Conservation (phyloP, 345 rosid species). For the Clarkia xantiana region DNA sequence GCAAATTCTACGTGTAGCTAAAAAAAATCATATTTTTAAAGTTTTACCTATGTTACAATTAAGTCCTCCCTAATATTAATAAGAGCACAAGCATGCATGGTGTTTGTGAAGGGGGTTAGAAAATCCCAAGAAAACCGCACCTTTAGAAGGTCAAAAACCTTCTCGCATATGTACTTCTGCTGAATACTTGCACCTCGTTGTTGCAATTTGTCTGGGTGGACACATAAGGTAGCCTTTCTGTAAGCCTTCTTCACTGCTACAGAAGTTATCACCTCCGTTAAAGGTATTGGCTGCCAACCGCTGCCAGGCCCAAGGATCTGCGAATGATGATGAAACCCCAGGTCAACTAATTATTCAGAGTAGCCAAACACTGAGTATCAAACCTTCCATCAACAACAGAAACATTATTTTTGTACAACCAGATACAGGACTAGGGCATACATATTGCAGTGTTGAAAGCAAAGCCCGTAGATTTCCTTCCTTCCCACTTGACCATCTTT, state of each 20-base stretch:
- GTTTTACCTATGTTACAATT: too few relatives aligned
- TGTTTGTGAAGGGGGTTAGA: too few relatives aligned
- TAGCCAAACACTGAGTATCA: too few relatives aligned
- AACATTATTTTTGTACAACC: not conserved
- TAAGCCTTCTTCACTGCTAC: slow-evolving; percentile 93
- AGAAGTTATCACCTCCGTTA: slow-evolving; percentile 87
- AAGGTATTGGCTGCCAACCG: slow-evolving; percentile 93
- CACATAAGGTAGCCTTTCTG: slow-evolving; percentile 93
- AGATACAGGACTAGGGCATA: slow-evolving; percentile 17
- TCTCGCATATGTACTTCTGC: slow-evolving; percentile 85
- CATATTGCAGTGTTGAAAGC: slow-evolving; percentile 96
- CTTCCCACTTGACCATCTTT: slow-evolving; percentile 90
- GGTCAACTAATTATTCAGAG: not conserved
- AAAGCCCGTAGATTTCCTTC: slow-evolving; percentile 92
- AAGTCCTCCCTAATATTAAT: too few relatives aligned
- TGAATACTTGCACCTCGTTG: slow-evolving; percentile 88
- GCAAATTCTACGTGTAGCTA: too few relatives aligned
- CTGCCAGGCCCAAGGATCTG: slow-evolving; percentile 84
- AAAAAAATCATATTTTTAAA: too few relatives aligned
- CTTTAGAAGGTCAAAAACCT: slow-evolving; percentile 95
- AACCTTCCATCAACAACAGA: not conserved
- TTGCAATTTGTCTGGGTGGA: slow-evolving; percentile 95
- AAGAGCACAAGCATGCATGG: too few relatives aligned
- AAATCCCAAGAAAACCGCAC: too few relatives aligned
- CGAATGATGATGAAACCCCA: slow-evolving; percentile 3